Percentiles rank a stretch among this genome's conserved stretches.
Evolutionary conservation across 768 basidiomycete species (phyloP).

Genomic region (Pulveroboletus sp.): DNA sequence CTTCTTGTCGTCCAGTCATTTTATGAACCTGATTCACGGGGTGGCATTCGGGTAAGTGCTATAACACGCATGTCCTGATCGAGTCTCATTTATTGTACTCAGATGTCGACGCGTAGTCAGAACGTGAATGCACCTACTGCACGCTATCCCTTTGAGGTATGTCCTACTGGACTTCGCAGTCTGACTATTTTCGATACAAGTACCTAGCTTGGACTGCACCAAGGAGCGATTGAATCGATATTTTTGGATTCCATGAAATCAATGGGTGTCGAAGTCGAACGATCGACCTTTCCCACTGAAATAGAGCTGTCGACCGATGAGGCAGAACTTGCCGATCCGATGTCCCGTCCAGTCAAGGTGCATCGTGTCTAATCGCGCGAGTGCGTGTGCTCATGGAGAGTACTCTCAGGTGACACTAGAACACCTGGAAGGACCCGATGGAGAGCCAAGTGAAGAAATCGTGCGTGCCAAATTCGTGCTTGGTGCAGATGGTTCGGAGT

Average conservation of each 20-base stretch:
- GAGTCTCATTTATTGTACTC: neutral
- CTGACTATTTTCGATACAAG: neutral
- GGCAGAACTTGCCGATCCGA: constrained; percentile 18
- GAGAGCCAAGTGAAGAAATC: constrained; percentile 43
- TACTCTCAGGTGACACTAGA: constrained; percentile 19
- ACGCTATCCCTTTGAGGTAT: constrained; percentile 67
- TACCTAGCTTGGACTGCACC: constrained; percentile 28
- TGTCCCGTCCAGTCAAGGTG: constrained; percentile 22
- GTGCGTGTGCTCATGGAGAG: neutral
- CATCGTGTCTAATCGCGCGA: neutral
- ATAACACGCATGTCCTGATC: neutral
- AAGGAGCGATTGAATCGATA: constrained; percentile 32
- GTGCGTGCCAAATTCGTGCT: constrained; percentile 72
- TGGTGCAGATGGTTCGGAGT: constrained; percentile 60
- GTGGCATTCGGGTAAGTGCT: constrained; percentile 52
- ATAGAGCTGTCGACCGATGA: constrained; percentile 28
- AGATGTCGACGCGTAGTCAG: constrained; percentile 59
- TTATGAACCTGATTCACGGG: constrained; percentile 59
- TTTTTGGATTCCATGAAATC: constrained; percentile 33
- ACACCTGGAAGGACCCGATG: constrained; percentile 24
- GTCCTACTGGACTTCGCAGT: neutral
- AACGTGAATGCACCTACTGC: constrained; percentile 58
- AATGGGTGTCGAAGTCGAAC: constrained; percentile 29
- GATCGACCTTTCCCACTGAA: constrained; percentile 27
- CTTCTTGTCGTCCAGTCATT: constrained; percentile 47